Base-by-base conservation (phyloP, 768 basidiomycete genomes). In the Tulasnella calospora region DNA sequence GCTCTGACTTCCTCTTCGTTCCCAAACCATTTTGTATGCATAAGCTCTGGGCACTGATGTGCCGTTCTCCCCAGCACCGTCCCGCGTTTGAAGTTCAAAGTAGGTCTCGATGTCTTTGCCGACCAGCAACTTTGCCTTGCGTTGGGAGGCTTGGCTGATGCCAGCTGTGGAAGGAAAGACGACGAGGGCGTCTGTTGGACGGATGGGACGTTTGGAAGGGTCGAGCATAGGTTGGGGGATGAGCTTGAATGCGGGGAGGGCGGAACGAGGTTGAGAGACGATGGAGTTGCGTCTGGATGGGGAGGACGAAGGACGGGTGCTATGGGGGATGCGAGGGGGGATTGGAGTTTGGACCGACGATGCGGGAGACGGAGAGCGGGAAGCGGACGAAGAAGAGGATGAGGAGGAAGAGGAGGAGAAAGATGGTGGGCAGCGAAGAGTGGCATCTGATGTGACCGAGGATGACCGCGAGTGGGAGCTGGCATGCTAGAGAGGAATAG, bases 321-420 rank as follows among this genome's bases (percentile, higher is more conserved):
- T 35, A 30, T 74, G 73, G 21, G 73, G 73, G 40, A 74, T 55
- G 36, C 51, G 1, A 84, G 82, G 73, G 84, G 86, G 78, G 91
- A 91, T 82, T 91, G 90, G 90, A 89, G 90, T 0, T 85, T 86
- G n/a, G 89, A 87, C 90, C 90, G 82, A 77, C 78, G 0, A 90
- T 89, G 3, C 88, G 88, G 0, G 87, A 85, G 1, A 78, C 84
- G 41, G 86, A 88, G 51, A 83, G 83, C 81, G 88, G 90, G 90
- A 84, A 81, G 30, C 81, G 81, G 33, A 82, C 82, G 44, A 71
- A 46, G 69, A 80, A 80, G 30, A 88, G 90, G 90, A 89, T 88
- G 23, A 89, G 89, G 81, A 91, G 81, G 90, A 90, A 81, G 80
- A 85, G 38, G 86, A 88, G 17, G 85, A 85, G 67, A 84, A 80